Base-by-base conservation (phyloP, 176 grass and related monocot species). In the Lolium multiflorum region DNA sequence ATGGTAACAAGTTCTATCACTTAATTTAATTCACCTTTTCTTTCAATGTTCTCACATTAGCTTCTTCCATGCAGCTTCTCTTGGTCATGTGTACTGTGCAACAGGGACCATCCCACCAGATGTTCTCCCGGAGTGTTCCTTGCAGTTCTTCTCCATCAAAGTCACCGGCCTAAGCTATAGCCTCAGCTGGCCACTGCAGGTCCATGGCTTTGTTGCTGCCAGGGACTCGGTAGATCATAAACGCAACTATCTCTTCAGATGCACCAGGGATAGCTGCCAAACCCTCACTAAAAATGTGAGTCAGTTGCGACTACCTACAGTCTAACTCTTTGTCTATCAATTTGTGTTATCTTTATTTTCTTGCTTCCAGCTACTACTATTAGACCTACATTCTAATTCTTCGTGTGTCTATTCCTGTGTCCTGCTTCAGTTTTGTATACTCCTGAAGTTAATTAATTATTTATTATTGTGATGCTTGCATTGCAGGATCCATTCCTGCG, bases 401-500 rank as follows among this genome's bases (percentile, higher is more conserved):
- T 39, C 10, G 2, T 35, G 38, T 44, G 65, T 44, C 41, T 44
- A 44, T 5, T 44, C 41, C 6, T 8, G 6, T 11, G 16, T 41
- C 35, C 66, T 72, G 39, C 41, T 72, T 72, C 18, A 72, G 20
- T 43, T 14, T 47, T 47, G 20, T n/a, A 11, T 71, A 21, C 7
- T 21, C 7, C 20, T 4, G 37, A 7, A 44, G 1, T 18, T 39
- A 20, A 39, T 20, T 44, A 44, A 44, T 71, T 71, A 21, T 6
- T 44, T n/a, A n/a, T 44, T 70, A 72, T 72, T 72, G 39, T 13
- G 68, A 22, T 47, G 39, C 18, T 72, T 72, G 20, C 39, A 72
- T 47, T 72, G 69, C 41, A 72, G 41, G 69, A 72, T 72, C 69
- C 69, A 13, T 72, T 72, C 43, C 13, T 72, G 69, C 39, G 41